These are phyloP conservation scores for Exserohilum turcica DNA, from an alignment of 2,329 filamentous ascomycete genomes.

Conservation along the genomic window DNA sequence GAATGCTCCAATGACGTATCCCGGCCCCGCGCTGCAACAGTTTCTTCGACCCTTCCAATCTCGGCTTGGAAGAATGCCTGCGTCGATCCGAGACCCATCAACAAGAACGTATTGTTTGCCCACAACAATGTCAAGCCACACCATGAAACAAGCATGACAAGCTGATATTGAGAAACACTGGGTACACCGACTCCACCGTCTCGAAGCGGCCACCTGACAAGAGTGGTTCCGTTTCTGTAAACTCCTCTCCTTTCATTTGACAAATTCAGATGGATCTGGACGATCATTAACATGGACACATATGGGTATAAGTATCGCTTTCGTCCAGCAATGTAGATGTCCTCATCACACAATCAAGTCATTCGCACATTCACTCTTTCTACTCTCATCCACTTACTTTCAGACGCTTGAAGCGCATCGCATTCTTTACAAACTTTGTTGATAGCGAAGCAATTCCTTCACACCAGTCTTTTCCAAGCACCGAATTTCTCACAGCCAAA, in stretches of 20 bases:
- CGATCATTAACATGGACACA: constrained; percentile 9
- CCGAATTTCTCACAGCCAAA: background rate
- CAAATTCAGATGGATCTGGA: constrained; percentile 12
- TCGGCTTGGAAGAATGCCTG: constrained; percentile 22
- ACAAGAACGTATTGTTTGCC: constrained; percentile 11
- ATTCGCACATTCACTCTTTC: constrained; percentile 27
- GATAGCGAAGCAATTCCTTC: constrained; percentile 29
- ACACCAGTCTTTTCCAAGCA: constrained; percentile 16
- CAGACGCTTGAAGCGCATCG: constrained; percentile 33
- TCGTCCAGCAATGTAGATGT: background rate
- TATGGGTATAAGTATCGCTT: constrained; percentile 21
- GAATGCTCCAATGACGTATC: background rate
- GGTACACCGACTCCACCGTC: constrained; percentile 8
- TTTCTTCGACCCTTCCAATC: constrained; percentile 16
- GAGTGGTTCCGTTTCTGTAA: constrained; percentile 14
- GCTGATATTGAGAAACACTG: constrained; percentile 5
- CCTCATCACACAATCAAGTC: constrained; percentile 10
- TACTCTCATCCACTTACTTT: constrained; percentile 33
- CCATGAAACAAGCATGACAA: constrained; percentile 20
- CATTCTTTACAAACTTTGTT: constrained; percentile 34
- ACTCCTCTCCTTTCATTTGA: constrained; percentile 11
- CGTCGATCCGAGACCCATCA: constrained; percentile 22
- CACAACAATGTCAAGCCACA: constrained; percentile 7
- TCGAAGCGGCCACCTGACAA: constrained; percentile 19
- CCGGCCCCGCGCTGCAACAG: background rate